phyloP scores from a whole-genome alignment of 305 asterid species.

The Rubia tinctorum region DNA sequence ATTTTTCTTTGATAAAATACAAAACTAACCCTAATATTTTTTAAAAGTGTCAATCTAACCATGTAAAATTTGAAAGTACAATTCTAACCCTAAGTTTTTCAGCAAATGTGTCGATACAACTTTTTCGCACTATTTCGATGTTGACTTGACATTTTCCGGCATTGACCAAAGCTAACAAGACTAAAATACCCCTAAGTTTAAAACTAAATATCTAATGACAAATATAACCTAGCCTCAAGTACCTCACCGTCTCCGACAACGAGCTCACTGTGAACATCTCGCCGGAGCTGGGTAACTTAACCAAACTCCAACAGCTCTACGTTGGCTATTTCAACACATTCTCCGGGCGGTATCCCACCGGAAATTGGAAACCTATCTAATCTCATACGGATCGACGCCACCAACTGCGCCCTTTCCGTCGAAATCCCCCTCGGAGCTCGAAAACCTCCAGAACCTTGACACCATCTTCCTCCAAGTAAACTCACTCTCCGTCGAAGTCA shows the following conservation, averaged over 20 bases:
- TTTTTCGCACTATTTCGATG: too few species aligned
- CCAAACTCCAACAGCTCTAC: conserved; percentile 60
- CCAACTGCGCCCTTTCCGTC: conserved; percentile 81
- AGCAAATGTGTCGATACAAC: too few species aligned
- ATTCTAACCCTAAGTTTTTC: too few species aligned
- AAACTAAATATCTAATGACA: too few species aligned
- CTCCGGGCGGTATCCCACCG: conserved; percentile 73
- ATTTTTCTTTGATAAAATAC: too few species aligned
- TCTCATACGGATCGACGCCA: conserved; percentile 62
- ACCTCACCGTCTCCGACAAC: conserved; percentile 79
- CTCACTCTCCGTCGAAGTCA: conserved; percentile 54
- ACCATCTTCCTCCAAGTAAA: conserved; percentile 83
- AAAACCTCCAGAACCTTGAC: conserved; percentile 59
- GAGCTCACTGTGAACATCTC: conserved; percentile 68
- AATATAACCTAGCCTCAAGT: conserved; percentile 51
- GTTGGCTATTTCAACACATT: conserved; percentile 71
- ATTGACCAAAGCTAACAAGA: too few species aligned
- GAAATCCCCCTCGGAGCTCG: conserved; percentile 73
- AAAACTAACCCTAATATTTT: too few species aligned
- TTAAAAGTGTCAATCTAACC: too few species aligned
- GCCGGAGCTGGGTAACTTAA: conserved; percentile 60
- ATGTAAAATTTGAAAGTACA: too few species aligned
- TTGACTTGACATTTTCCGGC: too few species aligned
- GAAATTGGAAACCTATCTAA: conserved; percentile 69
- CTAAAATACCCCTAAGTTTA: too few species aligned